A percentile compares a stretch with the other conserved stretches of the same genome.
Conservation (phyloP, 495 filamentous ascomycete genomes). For the Arthonia radiata region DNA sequence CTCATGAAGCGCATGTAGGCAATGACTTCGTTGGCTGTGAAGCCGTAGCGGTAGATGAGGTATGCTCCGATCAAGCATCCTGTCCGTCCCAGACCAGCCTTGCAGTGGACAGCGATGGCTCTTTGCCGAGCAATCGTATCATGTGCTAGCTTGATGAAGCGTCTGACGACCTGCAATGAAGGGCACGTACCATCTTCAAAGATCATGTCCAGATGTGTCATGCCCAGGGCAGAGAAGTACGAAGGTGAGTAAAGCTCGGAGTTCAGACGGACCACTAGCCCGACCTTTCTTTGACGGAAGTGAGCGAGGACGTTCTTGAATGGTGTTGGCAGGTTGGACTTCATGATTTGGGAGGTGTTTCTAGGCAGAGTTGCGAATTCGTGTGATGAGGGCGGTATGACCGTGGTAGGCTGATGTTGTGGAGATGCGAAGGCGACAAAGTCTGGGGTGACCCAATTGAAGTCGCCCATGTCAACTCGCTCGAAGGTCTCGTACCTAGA, state of each 20-base stretch:
- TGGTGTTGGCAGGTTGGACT: slow-evolving; percentile 38
- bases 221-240: slow-evolving; percentile 85
- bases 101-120: slow-evolving; percentile 93
- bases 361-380: slow-evolving; percentile 46
- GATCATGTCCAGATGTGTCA: slow-evolving; percentile 94
- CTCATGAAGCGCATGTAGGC: slow-evolving; percentile 99
- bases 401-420: slow-evolving; percentile 48
- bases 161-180: slow-evolving; percentile 54
- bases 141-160: slow-evolving; percentile 86
- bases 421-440: slow-evolving; percentile 96
- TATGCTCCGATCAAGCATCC: slow-evolving; percentile 94
- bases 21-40: slow-evolving; percentile 94
- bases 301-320: slow-evolving; percentile 92
- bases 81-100: slow-evolving; percentile 88
- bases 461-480: slow-evolving; percentile 92
- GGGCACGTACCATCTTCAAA: slow-evolving; percentile 98
- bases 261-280: slow-evolving; percentile 84
- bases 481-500: slow-evolving; percentile 71
- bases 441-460: slow-evolving; percentile 93
- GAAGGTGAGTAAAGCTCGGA: slow-evolving; percentile 85
- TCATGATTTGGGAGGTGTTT: slow-evolving; percentile 36
- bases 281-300: slow-evolving; percentile 65
- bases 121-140: slow-evolving; percentile 76
- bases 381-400: slow-evolving; percentile 43
- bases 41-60: slow-evolving; percentile 92